Percentiles rank a stretch among this genome's conserved stretches.
phyloP scores from a whole-genome alignment of 371 early-diverging fungal species.

The Mortierella sp. region DNA sequence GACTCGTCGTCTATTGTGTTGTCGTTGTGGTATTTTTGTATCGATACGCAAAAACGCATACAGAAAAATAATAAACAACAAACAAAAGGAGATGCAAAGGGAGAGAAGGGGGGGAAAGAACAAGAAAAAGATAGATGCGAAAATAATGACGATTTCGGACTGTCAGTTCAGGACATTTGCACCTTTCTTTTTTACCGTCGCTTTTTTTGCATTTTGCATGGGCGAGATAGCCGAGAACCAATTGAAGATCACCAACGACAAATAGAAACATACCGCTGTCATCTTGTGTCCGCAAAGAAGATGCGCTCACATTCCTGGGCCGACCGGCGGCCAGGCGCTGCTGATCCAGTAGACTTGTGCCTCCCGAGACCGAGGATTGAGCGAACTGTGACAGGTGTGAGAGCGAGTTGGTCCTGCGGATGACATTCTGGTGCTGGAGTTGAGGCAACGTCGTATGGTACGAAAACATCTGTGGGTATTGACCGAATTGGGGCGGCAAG shows the following conservation, averaged over 20 bases:
- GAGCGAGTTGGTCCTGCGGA: constrained; percentile 55
- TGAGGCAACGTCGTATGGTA: constrained; percentile 28
- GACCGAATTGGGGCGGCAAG: constrained; percentile 35
- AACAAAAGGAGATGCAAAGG: background rate
- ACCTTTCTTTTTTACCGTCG: background rate
- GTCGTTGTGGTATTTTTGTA: background rate
- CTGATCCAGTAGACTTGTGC: constrained; percentile 8
- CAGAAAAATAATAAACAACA: background rate
- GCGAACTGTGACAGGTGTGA: constrained; percentile 42
- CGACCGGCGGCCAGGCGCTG: constrained; percentile 48
- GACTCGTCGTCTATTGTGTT: constrained; percentile 38
- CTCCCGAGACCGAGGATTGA: constrained; percentile 28
- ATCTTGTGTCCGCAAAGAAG: constrained; percentile 33
- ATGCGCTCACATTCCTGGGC: constrained; percentile 48
- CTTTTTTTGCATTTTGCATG: background rate
- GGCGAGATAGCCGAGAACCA: background rate
- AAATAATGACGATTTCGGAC: background rate
- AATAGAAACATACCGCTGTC: constrained; percentile 40
- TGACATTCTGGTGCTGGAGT: constrained; percentile 24
- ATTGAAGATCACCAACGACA: background rate
- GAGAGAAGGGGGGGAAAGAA: background rate
- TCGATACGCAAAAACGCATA: background rate
- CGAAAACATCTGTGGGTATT: constrained; percentile 36
- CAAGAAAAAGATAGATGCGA: background rate
- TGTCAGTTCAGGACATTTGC: background rate